A percentile compares a stretch with the other conserved stretches of the same genome.
Conservation (phyloP, 768 basidiomycete species). For the Krasilnikovozyma curviuscula region DNA sequence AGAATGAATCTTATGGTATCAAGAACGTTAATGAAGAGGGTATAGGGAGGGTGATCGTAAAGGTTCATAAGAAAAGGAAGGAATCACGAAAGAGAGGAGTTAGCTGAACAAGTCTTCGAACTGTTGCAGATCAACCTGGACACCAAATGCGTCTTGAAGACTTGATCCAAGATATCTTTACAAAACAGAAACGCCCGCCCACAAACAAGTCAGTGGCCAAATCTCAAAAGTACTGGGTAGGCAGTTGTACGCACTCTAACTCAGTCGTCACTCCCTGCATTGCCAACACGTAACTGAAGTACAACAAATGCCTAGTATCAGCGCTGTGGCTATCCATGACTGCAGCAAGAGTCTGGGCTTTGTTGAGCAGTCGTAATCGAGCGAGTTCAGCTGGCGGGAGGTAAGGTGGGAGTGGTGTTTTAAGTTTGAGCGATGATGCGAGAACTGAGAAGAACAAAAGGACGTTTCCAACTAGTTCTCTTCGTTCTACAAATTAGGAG, state of each 20-base stretch:
- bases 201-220: too few species aligned
- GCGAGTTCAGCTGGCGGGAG: constrained; percentile 81
- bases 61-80: too few species aligned
- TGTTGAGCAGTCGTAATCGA: constrained; percentile 58
- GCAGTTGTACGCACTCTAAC: too few species aligned
- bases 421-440: constrained; percentile 58
- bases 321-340: constrained; percentile 66
- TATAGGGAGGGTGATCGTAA: too few species aligned
- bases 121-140: not conserved
- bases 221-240: too few species aligned
- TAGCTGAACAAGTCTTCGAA: not conserved
- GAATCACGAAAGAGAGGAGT: too few species aligned
- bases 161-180: not conserved
- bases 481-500: not conserved
- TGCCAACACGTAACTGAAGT: constrained; percentile 80
- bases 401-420: constrained; percentile 87
- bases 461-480: constrained; percentile 62
- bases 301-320: constrained; percentile 60
- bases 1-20: too few species aligned
- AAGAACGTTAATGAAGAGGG: too few species aligned
- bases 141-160: not conserved
- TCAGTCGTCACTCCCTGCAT: too few species aligned
- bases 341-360: constrained; percentile 65
- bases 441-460: constrained; percentile 71
- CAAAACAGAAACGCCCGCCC: too few species aligned